Base-by-base conservation (phyloP, 768 basidiomycete species). In the Pulveroboletus frians region DNA sequence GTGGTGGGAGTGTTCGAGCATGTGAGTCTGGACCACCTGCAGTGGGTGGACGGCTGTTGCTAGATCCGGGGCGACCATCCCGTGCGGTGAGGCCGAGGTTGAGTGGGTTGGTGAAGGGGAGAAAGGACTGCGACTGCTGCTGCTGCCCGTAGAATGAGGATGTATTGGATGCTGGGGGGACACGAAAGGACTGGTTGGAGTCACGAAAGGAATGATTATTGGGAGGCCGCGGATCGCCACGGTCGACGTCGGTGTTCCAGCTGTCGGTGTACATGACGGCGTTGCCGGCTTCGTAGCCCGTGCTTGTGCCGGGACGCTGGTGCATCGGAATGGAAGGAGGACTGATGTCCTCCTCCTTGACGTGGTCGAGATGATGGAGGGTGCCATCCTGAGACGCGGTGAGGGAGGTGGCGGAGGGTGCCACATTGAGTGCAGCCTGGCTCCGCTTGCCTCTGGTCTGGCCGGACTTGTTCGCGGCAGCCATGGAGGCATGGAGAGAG, bases 171-270 rank as follows among this genome's bases (percentile, higher is more conserved):
- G 72, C 52, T 57, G 75, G 63, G 67, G 77, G 75, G 77, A 68
- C 75, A 82, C 81, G 84, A 84, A 85, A 85, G 84, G 84, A 85
- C 81, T 85, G 84, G 79, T 76, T 72, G 78, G 81, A 73, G 75
- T 80, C 80, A 78, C 80, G 83, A 84, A 84, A 84, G 81, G 83
- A 85, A 81, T 83, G 81, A 41, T 58, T 73, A 60, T 64, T 71
- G 62, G 64, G 58, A 53, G 69, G 69, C 41, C 74, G 66, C 45
- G 69, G 58, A 67, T 66, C 45, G 39, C 61, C 65, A 54, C 61
- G 63, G 59, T 71, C 76, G 56, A 71, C 53, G 56, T 73, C 69
- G 30, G 68, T 51, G 13, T 65, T 62, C 62, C 72, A 74, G 44
- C 68, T 55, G 54, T 74, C 63, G 38, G 15, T 39, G 18, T 67